Percentiles rank a stretch among this genome's conserved stretches.
Conservation (phyloP, 2,329 filamentous ascomycete genomes). For the Talaromyces sp. region DNA sequence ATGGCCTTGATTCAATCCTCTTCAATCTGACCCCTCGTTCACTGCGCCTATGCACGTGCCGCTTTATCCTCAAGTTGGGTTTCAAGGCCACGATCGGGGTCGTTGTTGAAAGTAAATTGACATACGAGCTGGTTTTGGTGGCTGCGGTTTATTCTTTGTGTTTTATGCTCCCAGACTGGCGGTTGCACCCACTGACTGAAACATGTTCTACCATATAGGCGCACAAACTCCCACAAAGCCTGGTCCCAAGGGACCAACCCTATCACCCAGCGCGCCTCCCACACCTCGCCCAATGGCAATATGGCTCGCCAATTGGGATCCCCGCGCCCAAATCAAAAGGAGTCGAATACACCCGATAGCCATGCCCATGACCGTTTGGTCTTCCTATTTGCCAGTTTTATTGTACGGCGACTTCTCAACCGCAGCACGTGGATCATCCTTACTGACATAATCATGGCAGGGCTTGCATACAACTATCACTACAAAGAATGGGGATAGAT, state of each 20-base stretch:
- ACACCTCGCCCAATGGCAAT: conserved; percentile 58
- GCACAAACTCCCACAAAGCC: conserved; percentile 60
- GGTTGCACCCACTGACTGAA: conserved; percentile 25
- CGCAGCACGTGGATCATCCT: conserved; percentile 13
- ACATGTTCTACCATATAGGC: conserved; percentile 37
- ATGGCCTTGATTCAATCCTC: conserved; percentile 2
- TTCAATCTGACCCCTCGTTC: neutral
- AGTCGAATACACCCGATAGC: conserved; percentile 57
- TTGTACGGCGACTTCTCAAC: conserved; percentile 50
- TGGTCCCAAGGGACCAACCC: conserved; percentile 65
- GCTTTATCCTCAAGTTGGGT: conserved; percentile 12
- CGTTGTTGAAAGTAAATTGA: conserved; percentile 23
- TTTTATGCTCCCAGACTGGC: conserved; percentile 5
- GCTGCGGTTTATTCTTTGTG: neutral
- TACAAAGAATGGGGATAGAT: conserved; percentile 63
- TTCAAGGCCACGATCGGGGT: conserved; percentile 14
- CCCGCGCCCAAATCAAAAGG: conserved; percentile 47
- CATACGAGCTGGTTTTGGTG: conserved; percentile 11
- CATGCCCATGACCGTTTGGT: conserved; percentile 63
- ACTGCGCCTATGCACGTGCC: conserved; percentile 18
- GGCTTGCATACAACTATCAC: conserved; percentile 59
- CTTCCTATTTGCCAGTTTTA: conserved; percentile 61
- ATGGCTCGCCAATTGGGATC: conserved; percentile 44
- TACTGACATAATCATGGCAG: conserved; percentile 39
- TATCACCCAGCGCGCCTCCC: conserved; percentile 59